phyloP scores from a whole-genome alignment of 2,329 filamentous ascomycete species.

The Hymenoscyphus fructigenus region DNA sequence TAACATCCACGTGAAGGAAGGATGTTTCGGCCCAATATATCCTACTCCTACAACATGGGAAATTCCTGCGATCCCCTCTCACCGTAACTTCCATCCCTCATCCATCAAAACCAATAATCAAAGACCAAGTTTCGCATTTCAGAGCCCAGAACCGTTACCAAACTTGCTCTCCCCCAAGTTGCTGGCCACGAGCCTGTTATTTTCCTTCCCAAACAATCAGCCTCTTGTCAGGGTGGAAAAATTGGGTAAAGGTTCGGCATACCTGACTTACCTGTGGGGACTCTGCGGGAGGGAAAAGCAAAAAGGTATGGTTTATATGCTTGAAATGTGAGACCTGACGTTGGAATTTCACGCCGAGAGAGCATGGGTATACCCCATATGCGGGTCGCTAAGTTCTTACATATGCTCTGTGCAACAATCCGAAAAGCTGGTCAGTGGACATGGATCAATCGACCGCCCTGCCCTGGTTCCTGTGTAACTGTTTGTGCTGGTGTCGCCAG shows the following conservation, averaged over 20 bases:
- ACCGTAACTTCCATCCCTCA: not conserved
- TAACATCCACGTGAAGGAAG: not conserved
- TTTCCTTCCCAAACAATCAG: not conserved
- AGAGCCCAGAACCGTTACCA: not conserved
- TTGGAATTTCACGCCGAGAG: not conserved
- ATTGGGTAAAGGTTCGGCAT: not conserved
- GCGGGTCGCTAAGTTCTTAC: slow-evolving; percentile 1
- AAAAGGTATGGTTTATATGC: not conserved
- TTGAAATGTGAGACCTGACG: slow-evolving; percentile 3
- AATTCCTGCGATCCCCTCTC: not conserved
- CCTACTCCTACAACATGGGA: too few species aligned
- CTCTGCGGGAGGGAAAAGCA: not conserved
- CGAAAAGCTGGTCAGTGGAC: slow-evolving; percentile 4
- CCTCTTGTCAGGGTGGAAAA: not conserved
- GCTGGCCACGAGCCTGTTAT: not conserved
- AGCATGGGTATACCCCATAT: not conserved
- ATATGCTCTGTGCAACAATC: slow-evolving; percentile 3
- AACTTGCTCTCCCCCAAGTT: not conserved
- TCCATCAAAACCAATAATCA: not conserved
- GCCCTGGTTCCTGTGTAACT: slow-evolving; percentile 13
- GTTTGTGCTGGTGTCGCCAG: slow-evolving; percentile 20
- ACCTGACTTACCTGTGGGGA: not conserved
- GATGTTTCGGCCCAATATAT: not conserved
- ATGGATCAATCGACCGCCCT: not conserved
- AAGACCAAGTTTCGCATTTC: not conserved